phyloP scores from a whole-genome alignment of 2,329 filamentous ascomycete species.

The Paraphaeosphaeria sporulosa region DNA sequence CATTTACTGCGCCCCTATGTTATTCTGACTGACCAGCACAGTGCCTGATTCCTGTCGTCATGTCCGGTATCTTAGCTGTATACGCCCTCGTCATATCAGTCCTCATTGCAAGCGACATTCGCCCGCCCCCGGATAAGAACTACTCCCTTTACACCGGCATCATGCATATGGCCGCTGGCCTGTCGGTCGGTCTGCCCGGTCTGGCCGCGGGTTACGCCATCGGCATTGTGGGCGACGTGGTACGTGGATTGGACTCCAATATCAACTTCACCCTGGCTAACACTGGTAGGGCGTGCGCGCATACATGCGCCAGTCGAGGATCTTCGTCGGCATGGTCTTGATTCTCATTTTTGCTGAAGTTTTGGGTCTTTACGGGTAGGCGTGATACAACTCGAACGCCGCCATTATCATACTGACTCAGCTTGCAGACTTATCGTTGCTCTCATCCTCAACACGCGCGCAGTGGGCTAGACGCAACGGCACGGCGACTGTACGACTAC shows the following conservation, averaged over 20 bases:
- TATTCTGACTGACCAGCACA: constrained; percentile 49
- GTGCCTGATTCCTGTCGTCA: constrained; percentile 89
- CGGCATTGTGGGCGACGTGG: constrained; percentile 91
- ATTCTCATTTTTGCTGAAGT: constrained; percentile 99
- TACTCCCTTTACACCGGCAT: constrained; percentile 93
- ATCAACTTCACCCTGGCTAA: constrained; percentile 25
- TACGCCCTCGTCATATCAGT: constrained; percentile 97
- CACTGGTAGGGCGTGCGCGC: constrained; percentile 74
- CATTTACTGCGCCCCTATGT: not conserved
- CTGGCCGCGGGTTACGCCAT: constrained; percentile 69
- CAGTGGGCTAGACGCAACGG: constrained; percentile 59
- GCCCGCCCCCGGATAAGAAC: constrained; percentile 69
- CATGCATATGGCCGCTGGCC: constrained; percentile 89
- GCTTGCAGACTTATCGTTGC: constrained; percentile 81
- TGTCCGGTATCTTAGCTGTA: constrained; percentile 99
- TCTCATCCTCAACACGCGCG: constrained; percentile 90
- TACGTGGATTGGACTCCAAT: constrained; percentile 47
- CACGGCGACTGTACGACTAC: constrained; percentile 38
- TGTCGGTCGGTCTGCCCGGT: constrained; percentile 70
- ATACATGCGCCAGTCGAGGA: constrained; percentile 94
- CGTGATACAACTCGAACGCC: not conserved
- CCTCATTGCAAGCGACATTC: constrained; percentile 90
- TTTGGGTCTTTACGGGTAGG: constrained; percentile 92
- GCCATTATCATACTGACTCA: constrained; percentile 20
- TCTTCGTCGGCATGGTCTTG: constrained; percentile 98